These are phyloP conservation scores for Talinum fruticosum DNA, from an alignment of 148 eudicot genomes.

Conservation along the genomic window DNA sequence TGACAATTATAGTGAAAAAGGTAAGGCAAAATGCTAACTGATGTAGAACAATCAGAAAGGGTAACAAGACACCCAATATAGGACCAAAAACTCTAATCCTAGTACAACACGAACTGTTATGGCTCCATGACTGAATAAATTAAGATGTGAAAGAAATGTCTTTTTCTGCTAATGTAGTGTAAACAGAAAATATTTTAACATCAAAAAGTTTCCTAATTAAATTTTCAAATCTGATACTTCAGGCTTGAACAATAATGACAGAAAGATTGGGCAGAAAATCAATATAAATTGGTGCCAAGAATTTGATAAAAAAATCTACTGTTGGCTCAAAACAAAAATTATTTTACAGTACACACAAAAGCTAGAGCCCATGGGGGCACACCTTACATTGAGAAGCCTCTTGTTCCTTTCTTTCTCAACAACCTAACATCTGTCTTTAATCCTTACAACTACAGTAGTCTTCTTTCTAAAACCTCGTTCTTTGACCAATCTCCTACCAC, in stretches of 20 bases:
- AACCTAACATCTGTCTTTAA: not conserved
- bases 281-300: not conserved
- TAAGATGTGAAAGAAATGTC: not conserved
- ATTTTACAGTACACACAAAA: not conserved
- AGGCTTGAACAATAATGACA: not conserved
- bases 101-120: not conserved
- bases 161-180: not conserved
- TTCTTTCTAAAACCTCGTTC: not conserved
- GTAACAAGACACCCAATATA: not conserved
- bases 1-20: not conserved
- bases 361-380: not conserved
- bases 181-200: not conserved
- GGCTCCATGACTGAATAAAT: not conserved
- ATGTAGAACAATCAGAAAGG: not conserved
- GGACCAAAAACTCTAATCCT: not conserved
- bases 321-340: not conserved
- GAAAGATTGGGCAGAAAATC: not conserved
- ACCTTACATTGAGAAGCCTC: not conserved
- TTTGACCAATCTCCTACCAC: not conserved
- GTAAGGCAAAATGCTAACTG: not conserved
- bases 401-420: not conserved
- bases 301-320: too few relatives aligned
- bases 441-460: not conserved
- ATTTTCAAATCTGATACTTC: not conserved
- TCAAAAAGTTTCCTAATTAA: not conserved